phyloP scores from a whole-genome alignment of 2,329 filamentous ascomycete genomes.

The Colletotrichum filicis region DNA sequence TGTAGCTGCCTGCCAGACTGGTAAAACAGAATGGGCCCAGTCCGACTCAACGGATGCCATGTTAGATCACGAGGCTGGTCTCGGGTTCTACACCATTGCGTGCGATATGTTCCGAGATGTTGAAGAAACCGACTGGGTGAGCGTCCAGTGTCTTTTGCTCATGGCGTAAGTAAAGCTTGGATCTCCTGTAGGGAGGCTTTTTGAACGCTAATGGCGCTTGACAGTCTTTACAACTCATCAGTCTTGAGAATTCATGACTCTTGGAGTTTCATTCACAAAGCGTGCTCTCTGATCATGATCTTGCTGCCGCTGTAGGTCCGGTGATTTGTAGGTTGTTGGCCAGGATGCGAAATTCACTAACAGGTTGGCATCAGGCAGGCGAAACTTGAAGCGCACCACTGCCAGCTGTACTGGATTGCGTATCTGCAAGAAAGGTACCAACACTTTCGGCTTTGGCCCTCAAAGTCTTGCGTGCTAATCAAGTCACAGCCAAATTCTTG shows the following conservation, averaged over 20 bases:
- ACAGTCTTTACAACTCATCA: not conserved
- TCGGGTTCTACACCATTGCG: conserved; percentile 19
- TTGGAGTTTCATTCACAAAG: not conserved
- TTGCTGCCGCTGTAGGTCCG: not conserved
- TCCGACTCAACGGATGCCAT: not conserved
- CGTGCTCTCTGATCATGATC: not conserved
- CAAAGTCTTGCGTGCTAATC: not conserved
- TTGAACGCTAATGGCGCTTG: not conserved
- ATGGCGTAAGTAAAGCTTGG: conserved; percentile 30
- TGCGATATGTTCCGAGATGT: conserved; percentile 9
- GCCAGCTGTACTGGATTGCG: not conserved
- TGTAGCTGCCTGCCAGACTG: conserved; percentile 12
- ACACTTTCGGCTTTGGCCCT: not conserved
- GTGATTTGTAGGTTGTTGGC: not conserved
- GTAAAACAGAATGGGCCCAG: conserved; percentile 7
- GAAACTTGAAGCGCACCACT: not conserved
- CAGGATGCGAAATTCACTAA: not conserved
- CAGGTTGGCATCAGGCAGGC: not conserved
- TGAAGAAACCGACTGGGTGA: conserved; percentile 11
- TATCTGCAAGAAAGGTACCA: not conserved
- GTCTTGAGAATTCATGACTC: not conserved
- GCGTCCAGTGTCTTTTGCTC: conserved; percentile 25
- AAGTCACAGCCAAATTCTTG: not conserved
- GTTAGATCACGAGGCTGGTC: not conserved
- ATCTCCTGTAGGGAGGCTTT: not conserved